Evolutionary conservation across 2,329 filamentous ascomycete species (phyloP), one percentile per base, ranked within the genome.

Genomic region (Aspergillus arachidicola): DNA sequence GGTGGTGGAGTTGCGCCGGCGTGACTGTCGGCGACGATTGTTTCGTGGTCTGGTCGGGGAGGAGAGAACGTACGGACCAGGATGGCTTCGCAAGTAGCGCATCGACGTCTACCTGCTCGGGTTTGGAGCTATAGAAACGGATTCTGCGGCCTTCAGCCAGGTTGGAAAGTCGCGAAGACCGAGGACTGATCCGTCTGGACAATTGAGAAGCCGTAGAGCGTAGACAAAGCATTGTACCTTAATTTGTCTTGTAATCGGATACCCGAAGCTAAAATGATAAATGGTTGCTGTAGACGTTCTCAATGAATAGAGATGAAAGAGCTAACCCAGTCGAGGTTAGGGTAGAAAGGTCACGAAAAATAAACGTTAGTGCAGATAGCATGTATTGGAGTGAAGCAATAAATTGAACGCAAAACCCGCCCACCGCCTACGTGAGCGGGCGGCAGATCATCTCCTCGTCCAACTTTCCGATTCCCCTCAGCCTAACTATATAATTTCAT

Each of bases 11-110:
- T 75, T 93, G 89, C 51, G 86, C 75, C 0, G 87, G 81, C 0
- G 90, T 88, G 65, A 96, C 82, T 73, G 71, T 73, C 59, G 67
- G 71, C 4, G 64, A 70, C 21, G 51, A 76, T 41, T 41, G 66
- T 50, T 60, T 76, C 61, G 59, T 76, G 54, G 58, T 71, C n/a
- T 77, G 61, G 61, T 73, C 72, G 14, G 90, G 87, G 0, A 95
- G 83, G 6, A 97, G 87, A 10, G 91, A 89, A 38, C 87, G 83
- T 68, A 96, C 89, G 53, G 94, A 97, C 94, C 94, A 97, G 56
- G 86, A 90, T 26, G 94, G 93, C 64, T 85, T 84, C 19, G 87
- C 84, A 59, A 94, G 87, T 60, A 91, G 82, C 2, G 70, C 71
- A n/a, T 78, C 75, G 55, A 79, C 72, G 59, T 76, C 70, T 38